A percentile compares a stretch with the other conserved stretches of the same genome.
These are phyloP conservation scores for Flaveria sonorensis DNA, from an alignment of 129 eudicot species.

Conservation along the genomic window DNA sequence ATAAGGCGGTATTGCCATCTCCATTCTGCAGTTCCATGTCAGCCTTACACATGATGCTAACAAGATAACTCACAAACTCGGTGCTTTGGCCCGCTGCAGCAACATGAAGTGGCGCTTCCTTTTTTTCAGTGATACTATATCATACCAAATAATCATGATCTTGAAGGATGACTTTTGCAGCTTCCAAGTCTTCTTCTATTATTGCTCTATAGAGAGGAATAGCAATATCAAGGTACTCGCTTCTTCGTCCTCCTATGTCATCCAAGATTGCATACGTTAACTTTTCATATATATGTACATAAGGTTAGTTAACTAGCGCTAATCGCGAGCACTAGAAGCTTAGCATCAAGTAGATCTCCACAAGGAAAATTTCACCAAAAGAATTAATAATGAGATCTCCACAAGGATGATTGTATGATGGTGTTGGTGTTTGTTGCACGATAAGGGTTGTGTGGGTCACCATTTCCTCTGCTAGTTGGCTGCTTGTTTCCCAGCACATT, in stretches of 20 bases:
- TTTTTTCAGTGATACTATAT: constrained; percentile 32
- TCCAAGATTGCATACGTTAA: background rate
- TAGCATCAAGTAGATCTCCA: too few species aligned
- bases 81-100: constrained; percentile 34
- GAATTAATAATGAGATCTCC: background rate
- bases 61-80: constrained; percentile 32
- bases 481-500: too few species aligned
- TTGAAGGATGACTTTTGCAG: constrained; percentile 6
- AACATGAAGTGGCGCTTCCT: constrained; percentile 46
- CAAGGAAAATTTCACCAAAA: too few species aligned
- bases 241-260: background rate
- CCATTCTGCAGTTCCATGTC: background rate
- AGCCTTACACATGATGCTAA: constrained; percentile 1
- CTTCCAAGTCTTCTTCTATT: constrained; percentile 37
- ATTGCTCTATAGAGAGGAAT: constrained; percentile 37
- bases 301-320: too few species aligned
- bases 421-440: background rate
- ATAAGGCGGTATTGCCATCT: constrained; percentile 8
- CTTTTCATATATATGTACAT: too few species aligned
- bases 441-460: too few species aligned
- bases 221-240: background rate
- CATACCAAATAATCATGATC: constrained; percentile 13
- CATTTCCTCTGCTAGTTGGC: too few species aligned
- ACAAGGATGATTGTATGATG: constrained; percentile 20
- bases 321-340: too few species aligned